Evolutionary conservation across 371 early-diverging fungal species (phyloP).

Genomic region (Dichotomocladium elegans): DNA sequence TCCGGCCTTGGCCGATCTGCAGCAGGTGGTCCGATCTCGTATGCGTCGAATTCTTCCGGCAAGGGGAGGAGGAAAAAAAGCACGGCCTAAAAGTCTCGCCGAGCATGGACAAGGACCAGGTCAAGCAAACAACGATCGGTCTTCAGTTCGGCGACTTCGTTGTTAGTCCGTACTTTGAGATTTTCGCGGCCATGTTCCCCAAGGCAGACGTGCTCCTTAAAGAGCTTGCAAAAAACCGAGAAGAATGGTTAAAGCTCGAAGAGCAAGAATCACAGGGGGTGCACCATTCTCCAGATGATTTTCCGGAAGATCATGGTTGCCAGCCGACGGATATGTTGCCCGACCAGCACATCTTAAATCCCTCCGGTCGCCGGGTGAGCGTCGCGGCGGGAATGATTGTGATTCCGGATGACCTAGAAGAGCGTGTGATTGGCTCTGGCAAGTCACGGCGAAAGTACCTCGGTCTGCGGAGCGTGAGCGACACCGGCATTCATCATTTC

Average conservation of each 20-base stretch:
- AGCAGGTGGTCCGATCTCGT: conserved; percentile 84
- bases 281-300: not conserved
- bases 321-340: conserved; percentile 32
- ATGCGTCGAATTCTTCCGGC: conserved; percentile 80
- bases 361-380: conserved; percentile 49
- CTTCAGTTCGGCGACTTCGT: conserved; percentile 84
- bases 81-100: conserved; percentile 76
- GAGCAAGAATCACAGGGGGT: conserved; percentile 8
- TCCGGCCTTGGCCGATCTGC: conserved; percentile 81
- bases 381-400: conserved; percentile 54
- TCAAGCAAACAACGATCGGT: conserved; percentile 73
- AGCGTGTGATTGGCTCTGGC: conserved; percentile 35
- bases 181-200: conserved; percentile 72
- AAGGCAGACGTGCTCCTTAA: conserved; percentile 43
- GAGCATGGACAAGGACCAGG: conserved; percentile 78
- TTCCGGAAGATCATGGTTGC: conserved; percentile 11
- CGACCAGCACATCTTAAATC: conserved; percentile 34
- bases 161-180: conserved; percentile 81
- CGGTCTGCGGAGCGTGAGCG: conserved; percentile 42
- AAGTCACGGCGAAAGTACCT: conserved; percentile 31
- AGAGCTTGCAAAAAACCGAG: conserved; percentile 26
- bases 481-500: conserved; percentile 5
- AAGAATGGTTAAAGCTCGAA: conserved; percentile 34
- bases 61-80: conserved; percentile 78
- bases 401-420: conserved; percentile 49